Evolutionary conservation across 129 eudicot genomes (phyloP), one percentile per base, ranked within the genome.

Genomic region (Flaveria brownii): DNA sequence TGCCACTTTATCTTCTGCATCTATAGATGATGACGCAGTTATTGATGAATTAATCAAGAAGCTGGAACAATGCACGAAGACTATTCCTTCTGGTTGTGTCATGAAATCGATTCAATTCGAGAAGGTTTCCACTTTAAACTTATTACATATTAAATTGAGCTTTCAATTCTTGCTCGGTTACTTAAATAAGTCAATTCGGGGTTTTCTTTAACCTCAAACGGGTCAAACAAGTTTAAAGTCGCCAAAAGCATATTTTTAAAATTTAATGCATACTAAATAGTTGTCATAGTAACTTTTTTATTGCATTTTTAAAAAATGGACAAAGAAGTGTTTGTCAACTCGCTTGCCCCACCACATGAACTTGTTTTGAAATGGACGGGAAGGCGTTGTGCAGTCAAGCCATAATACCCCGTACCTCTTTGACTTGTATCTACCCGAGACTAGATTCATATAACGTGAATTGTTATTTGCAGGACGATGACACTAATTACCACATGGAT

Each of bases 71-170:
- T 74, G 80, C 72, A 77, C 81, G 68, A 80, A 80, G 80, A 71
- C 56, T 63, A 80, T 93, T 55, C 84, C 85, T 7, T 76, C 89
- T 9, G 88, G 84, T 23, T 93, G 79, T 83, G 77, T 74, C 79
- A 87, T 93, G 97, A 93, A 93, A 71, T 96, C 98, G 28, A 87
- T 93, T 78, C 98, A 93, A 69, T 93, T 93, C 74, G 98, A 90
- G 81, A 93, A 93, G 97, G 98, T 93, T 15, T 26, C 8, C 66
- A 17, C 41, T 62, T 23, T 20, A 20, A 20, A 20, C 22, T 20
- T 20, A 20, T 20, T 20, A 20, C 22, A 20, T 20, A 20, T 20
- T 20, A 20, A 20, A 20, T 20, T 20, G 22, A 20, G 22, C 22
- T 20, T 20, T 0, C 22, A 20, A 20, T 20, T 20, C 22, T 20